Evolutionary conservation across 1,139 yeast species (phyloP), one percentile per base, ranked within the genome.

Genomic region (Protomyces gravidus): DNA sequence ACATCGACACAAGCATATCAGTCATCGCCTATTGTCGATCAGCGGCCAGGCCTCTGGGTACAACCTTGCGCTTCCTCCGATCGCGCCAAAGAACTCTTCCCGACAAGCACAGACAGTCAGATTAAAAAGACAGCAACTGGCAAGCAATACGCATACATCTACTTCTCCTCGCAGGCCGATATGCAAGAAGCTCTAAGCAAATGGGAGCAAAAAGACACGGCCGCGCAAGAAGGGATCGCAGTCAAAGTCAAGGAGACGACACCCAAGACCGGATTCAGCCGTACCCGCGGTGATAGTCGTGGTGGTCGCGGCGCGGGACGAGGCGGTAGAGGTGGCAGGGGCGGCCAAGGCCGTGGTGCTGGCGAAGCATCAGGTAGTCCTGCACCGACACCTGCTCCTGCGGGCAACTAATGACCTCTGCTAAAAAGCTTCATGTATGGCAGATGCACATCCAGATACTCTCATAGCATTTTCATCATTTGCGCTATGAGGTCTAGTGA

Each of bases 1-100:
- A 33, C 30, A n/a, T 25, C 21, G 9, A 40, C 30, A 45, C 51
- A 32, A 26, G 48, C 36, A 9, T 17, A 36, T 6, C 56, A 53
- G 50, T 58, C 59, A 19, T 32, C 39, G 47, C 27, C 55, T 26
- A 40, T 28, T 5, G 42, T 56, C 42, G 50, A 39, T 17, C 42
- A 36, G 42, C 42, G 42, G 9, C 73, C 74, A 15, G 76, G 75
- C 3, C 66, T 75, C 23, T 75, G 77, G 76, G 67, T 75, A 62
- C 68, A 74, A 39, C 70, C 71, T 49, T 76, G 73, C 26, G 69
- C 68, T 32, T 69, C 68, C 15, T 61, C 69, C 6, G 72, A 72
- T 49, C 72, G 69, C 11, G 72, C 69, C 26, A 67, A 74, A 27
- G 65, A 68, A 30, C 67, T 63, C 19, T 68, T 75, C 59, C 66